phyloP scores from a whole-genome alignment of 2,329 filamentous ascomycete species.

The Purpureocillium takamizusanense region DNA sequence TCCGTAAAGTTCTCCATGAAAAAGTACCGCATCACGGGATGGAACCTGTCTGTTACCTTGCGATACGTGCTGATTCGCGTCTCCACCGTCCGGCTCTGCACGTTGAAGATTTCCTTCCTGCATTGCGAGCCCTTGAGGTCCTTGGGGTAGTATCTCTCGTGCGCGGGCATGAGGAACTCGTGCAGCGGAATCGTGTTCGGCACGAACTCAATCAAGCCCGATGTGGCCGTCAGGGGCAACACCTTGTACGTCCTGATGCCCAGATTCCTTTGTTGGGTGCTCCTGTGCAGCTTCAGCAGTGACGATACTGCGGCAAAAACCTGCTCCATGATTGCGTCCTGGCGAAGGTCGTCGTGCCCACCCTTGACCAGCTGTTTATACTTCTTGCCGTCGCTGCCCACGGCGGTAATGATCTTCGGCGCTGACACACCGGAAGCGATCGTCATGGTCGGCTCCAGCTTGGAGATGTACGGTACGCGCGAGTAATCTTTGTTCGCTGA shows the following conservation, averaged over 20 bases:
- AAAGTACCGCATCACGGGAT: conserved; percentile 92
- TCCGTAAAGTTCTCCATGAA: conserved; percentile 92
- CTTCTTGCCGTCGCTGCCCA: conserved; percentile 65
- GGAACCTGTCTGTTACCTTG: conserved; percentile 71
- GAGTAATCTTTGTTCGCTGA: conserved; percentile 67
- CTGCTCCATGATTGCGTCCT: conserved; percentile 99
- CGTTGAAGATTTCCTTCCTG: conserved; percentile 69
- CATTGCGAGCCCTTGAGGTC: conserved; percentile 71
- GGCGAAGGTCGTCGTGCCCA: conserved; percentile 88
- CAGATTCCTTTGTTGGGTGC: conserved; percentile 79
- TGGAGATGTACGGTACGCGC: conserved; percentile 62
- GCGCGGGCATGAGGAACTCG: conserved; percentile 85
- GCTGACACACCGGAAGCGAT: conserved; percentile 87
- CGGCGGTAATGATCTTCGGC: conserved; percentile 82
- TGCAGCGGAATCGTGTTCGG: conserved; percentile 86
- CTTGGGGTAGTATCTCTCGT: conserved; percentile 75
- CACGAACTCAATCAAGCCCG: conserved; percentile 95
- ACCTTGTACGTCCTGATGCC: conserved; percentile 97
- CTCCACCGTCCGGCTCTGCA: conserved; percentile 60
- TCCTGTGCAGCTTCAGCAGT: conserved; percentile 74
- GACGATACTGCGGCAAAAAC: conserved; percentile 95
- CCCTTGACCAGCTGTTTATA: conserved; percentile 95
- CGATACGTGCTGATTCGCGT: conserved; percentile 67
- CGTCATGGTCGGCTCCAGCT: conserved; percentile 65
- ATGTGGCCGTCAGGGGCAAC: conserved; percentile 71